Evolutionary conservation across 257 asterid genomes (phyloP).

Genomic region (Osmanthus fragrans): DNA sequence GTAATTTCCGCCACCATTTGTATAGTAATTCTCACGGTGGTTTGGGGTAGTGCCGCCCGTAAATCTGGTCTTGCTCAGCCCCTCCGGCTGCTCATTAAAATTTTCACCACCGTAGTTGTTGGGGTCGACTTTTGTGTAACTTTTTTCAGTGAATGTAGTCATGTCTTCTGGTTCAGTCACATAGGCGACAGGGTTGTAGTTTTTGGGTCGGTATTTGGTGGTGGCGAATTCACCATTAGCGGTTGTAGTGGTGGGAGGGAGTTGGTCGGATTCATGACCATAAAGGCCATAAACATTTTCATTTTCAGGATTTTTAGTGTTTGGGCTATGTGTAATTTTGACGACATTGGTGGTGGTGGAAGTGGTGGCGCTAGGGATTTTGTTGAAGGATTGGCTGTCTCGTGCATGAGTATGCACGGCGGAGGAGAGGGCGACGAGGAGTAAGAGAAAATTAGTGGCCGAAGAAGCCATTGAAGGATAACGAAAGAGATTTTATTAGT

Average conservation of each 20-base stretch:
- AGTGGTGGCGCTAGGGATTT: conserved; percentile 44
- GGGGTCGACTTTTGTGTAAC: conserved; percentile 14
- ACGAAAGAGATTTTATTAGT: conserved; percentile 1
- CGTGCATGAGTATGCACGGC: conserved; percentile 57
- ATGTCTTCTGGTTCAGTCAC: conserved; percentile 56
- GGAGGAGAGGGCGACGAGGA: conserved; percentile 39
- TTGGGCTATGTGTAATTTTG: conserved; percentile 19
- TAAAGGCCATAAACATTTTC: conserved; percentile 74
- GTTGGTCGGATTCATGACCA: conserved; percentile 65
- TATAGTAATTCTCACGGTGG: conserved; percentile 22
- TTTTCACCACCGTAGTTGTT: conserved; percentile 29
- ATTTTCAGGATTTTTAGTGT: conserved; percentile 39
- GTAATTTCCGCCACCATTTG: conserved; percentile 22
- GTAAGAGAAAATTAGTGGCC: conserved; percentile 37
- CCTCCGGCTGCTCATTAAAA: conserved; percentile 37
- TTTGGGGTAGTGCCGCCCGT: conserved; percentile 9
- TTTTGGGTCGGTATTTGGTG: conserved; percentile 55
- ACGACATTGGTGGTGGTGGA: conserved; percentile 18
- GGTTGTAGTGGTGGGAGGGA: conserved; percentile 44
- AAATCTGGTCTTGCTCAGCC: conserved; percentile 23
- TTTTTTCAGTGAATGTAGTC: conserved; percentile 5
- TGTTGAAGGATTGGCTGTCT: conserved; percentile 79
- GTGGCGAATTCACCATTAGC: conserved; percentile 1
- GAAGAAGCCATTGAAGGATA: conserved; percentile 48
- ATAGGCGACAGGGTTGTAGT: conserved; percentile 73